Base-by-base conservation (phyloP, 352 stramenopile genomes). In the Pythium utonaiense region DNA sequence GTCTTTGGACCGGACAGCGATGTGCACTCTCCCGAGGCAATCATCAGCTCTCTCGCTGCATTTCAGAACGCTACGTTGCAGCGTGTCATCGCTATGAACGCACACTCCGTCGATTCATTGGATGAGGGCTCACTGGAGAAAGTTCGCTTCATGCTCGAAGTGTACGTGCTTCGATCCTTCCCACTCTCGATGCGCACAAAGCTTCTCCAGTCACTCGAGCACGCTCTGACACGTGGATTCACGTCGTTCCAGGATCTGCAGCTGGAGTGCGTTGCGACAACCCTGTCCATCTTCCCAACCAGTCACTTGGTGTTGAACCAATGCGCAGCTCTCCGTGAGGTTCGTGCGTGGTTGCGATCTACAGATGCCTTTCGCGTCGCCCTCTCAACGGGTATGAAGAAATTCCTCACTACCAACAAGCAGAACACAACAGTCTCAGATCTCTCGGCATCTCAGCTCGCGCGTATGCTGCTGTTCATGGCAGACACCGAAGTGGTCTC, bases 121-220 rank as follows among this genome's bases (percentile, higher is more conserved):
- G 74, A 70, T 44, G 59, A 62, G 8, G 33, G 33, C 2, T 77
- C 77, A 9, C 60, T 90, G 3, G 70, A 89, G 10, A 70, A 57
- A 12, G 60, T 91, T 10, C 81, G 83, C 3, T 86, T 88, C 67
- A 73, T 91, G 30, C 68, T 93, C 38, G 78, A 91, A 30, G 73
- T 90, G 2, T 79, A 91, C 60, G 79, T 89, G 6, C 72, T 92
- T 67, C 79, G 75, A 6, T 93, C 85, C 25, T 93, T 91, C 53
- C 77, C 83, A 16, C 73, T 89, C 44, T 73, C 72, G 12, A 88
- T 88, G 47, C 74, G 78, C 38, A 69, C 60, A 22, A 77, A 78
- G 30, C 76, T 80, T 58, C 73, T 89, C 28, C 60, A 60, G 40
- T 66, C 80, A 3, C 33, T 91, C 14, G 71, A 67, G 22, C 57